Base-by-base conservation (phyloP, 768 basidiomycete genomes). In the Agaricus bisporus region DNA sequence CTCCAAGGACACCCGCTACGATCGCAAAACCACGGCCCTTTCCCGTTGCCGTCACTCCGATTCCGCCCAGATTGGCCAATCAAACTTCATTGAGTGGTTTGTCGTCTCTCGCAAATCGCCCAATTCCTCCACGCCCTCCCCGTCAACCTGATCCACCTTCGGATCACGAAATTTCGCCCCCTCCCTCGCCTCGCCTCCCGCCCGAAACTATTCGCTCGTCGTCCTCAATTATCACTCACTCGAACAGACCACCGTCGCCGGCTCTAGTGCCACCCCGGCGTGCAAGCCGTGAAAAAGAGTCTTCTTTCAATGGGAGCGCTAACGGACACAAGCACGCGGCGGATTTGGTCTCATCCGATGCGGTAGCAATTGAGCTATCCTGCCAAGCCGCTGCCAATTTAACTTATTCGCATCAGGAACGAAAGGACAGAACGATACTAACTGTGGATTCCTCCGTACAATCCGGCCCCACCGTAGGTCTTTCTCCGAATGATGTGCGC, bases 61-160 rank as follows among this genome's bases (percentile, higher is more conserved):
- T 59, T 41, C 55, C 60, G 15, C 58, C 36, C 2, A 47, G 38
- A 29, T 8, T 47, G 38, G 4, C 57, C 11, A 58, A 65, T 26
- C 42, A 57, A 63, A 41, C 56, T 59, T 26, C 65, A 39, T 73
- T 76, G 4, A 65, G 65, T 54, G 70, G 66, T 14, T 55, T 79
- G 38, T 71, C 77, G 6, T 72, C 77, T 37, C 69, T 84, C 53
- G 80, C 80, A 3, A 83, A 83, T 62, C 68, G 73, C 39, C 82
- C 82, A 18, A 68, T 83, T 46, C 82, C 81, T n/a, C 83, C 83
- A 49, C 80, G 81, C 39, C 79, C 76, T 57, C 77, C 73, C 22
- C 69, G 66, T 37, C 72, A 70, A 7, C 75, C 77, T 22, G 62
- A 68, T 29, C 68, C 70, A 22, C 74, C 73, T 53, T 66, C 66